A percentile compares a stretch with the other conserved stretches of the same genome.
phyloP scores from a whole-genome alignment of 2,329 filamentous ascomycete genomes.

The Calonectria crousiana region DNA sequence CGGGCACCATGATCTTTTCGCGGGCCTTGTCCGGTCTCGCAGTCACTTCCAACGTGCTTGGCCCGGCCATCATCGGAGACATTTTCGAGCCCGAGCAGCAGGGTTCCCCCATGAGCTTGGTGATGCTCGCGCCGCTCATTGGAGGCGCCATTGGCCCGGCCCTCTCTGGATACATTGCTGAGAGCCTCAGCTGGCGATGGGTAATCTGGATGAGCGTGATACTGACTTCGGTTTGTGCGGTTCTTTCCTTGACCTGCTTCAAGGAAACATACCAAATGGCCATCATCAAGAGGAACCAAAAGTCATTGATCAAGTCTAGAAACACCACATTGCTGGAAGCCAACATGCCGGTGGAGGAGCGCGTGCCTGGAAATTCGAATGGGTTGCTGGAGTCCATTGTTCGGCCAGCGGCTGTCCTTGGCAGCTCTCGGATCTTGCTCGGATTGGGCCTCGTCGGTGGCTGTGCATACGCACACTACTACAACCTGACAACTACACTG shows the following conservation, averaged over 20 bases:
- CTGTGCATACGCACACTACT: neutral
- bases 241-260: neutral
- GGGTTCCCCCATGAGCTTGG: neutral
- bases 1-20: neutral
- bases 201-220: conserved; percentile 1
- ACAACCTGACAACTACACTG: neutral
- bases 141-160: neutral
- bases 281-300: neutral
- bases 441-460: neutral
- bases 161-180: neutral
- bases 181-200: conserved; percentile 1
- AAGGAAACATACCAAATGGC: neutral
- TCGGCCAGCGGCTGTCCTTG: neutral
- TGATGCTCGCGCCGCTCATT: neutral
- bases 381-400: neutral
- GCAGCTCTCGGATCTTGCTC: neutral
- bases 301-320: neutral
- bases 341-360: neutral
- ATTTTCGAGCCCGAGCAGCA: neutral
- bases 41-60: neutral
- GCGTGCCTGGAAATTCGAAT: neutral
- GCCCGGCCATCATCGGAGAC: neutral
- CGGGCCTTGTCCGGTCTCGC: neutral
- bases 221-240: neutral
- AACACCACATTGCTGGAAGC: neutral